Conservation (phyloP, 139 green algal genomes). For the Prasinococcaceae sp. region DNA sequence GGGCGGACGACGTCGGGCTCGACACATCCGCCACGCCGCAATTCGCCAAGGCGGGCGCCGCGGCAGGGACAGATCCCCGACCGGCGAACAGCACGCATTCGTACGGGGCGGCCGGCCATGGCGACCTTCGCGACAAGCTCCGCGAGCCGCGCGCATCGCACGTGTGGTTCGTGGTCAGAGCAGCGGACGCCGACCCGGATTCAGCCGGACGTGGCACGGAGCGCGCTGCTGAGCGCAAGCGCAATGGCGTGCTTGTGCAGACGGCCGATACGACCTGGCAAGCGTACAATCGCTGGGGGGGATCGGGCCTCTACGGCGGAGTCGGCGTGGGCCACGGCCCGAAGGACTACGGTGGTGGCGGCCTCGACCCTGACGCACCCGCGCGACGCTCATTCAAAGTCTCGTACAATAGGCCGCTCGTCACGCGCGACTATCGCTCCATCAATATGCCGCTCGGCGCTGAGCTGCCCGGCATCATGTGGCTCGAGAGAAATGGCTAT, state of each 20-base stretch:
- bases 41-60: slow-evolving; percentile 1
- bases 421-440: slow-evolving; percentile 3
- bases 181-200: background rate
- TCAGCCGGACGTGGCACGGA: no score
- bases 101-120: background rate
- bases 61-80: background rate
- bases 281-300: slow-evolving; percentile 5
- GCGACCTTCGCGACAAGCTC: background rate
- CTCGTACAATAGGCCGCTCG: slow-evolving; percentile 6
- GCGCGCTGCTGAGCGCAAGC: no score
- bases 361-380: background rate
- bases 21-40: background rate
- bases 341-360: background rate
- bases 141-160: background rate
- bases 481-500: slow-evolving; percentile 1
- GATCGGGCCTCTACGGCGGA: background rate
- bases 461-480: background rate
- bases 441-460: slow-evolving; percentile 7
- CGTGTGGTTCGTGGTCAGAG: slow-evolving; percentile 6
- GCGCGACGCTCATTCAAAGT: background rate
- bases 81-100: background rate
- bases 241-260: background rate
- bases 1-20: background rate
- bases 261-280: slow-evolving; percentile 5
- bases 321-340: background rate